Base-by-base conservation (phyloP, 345 rosid genomes). In the Iberis pinnata region DNA sequence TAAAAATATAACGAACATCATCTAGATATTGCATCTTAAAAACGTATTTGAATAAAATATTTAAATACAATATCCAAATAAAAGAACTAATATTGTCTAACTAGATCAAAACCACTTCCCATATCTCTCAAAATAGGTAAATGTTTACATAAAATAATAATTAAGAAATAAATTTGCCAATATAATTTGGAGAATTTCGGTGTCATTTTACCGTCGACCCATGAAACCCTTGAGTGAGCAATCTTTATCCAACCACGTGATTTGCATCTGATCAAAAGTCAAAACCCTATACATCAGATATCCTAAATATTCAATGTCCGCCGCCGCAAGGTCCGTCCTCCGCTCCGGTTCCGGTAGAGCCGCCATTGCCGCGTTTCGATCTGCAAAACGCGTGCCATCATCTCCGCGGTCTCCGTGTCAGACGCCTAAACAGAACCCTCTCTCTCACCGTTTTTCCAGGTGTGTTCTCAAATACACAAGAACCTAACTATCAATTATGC, bases 401-500 rank as follows among this genome's bases (percentile, higher is more conserved):
- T 64, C 82, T 3, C 26, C 75, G 17, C 63, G 45, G 49, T 75
- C 83, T 20, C 59, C 89, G 4, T 75, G 81, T 39, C 61, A 62
- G 31, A 40, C 53, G 70, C 57, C 84, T 12, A 75, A 75, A 43
- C 84, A 69, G 59, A 73, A 49, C 39, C 73, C 85, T 4, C 68
- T 73, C 43, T 62, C 85, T 55, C 68, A 49, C 26, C 80, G 82
- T 50, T 37, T 78, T 64, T 74, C 79, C 83, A 83, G 95, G 97
- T 86, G 11, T 27, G 29, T 7, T 5, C 8, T 6, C 9, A 16
- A 32, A 32, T 12, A 27, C 53, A 32, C 14, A 33, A 22, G 26
- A 49, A 40, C 19, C 19, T 17, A 60, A 26, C 56, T 8, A 47
- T 39, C 8, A 24, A 44, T 37, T 47, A 5, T 10, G 18, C n/a